Evolutionary conservation across 768 basidiomycete species (phyloP).

Genomic region (Hygrophorus russula): DNA sequence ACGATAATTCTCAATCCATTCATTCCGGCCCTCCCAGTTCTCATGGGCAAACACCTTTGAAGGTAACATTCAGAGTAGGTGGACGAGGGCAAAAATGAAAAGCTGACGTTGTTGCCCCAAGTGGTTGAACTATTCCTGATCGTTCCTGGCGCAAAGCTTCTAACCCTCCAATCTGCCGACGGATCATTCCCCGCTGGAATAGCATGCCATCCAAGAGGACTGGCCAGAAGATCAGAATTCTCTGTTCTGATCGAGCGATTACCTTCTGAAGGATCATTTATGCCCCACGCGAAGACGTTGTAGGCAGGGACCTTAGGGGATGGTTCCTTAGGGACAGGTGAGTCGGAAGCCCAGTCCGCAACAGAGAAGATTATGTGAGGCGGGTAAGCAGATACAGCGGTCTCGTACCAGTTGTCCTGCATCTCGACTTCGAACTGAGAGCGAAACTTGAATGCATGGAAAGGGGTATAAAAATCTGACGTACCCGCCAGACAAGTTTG

Average conservation of each 20-base stretch:
- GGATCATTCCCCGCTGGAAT: conserved; percentile 64
- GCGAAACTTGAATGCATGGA: conserved; percentile 3
- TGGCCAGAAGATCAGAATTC: conserved; percentile 67
- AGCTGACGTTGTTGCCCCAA: conserved; percentile 70
- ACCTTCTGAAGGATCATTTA: conserved; percentile 76
- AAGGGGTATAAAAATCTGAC: conserved; percentile 7
- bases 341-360: conserved; percentile 91
- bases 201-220: conserved; percentile 87
- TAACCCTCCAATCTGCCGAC: conserved; percentile 13
- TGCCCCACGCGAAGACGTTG: conserved; percentile 68
- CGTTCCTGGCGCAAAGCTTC: conserved; percentile 18
- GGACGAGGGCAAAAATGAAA: neutral
- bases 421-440: conserved; percentile 81
- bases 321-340: conserved; percentile 35
- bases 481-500: conserved; percentile 73
- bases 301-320: conserved; percentile 30
- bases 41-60: conserved; percentile 80
- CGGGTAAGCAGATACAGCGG: conserved; percentile 61
- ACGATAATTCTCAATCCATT: conserved; percentile 64
- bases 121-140: conserved; percentile 70
- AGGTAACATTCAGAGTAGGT: conserved; percentile 2
- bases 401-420: conserved; percentile 94
- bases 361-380: conserved; percentile 80
- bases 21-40: conserved; percentile 72
- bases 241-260: conserved; percentile 46